Base-by-base conservation (phyloP, 495 filamentous ascomycete species). In the Articulospora tetracladia region DNA sequence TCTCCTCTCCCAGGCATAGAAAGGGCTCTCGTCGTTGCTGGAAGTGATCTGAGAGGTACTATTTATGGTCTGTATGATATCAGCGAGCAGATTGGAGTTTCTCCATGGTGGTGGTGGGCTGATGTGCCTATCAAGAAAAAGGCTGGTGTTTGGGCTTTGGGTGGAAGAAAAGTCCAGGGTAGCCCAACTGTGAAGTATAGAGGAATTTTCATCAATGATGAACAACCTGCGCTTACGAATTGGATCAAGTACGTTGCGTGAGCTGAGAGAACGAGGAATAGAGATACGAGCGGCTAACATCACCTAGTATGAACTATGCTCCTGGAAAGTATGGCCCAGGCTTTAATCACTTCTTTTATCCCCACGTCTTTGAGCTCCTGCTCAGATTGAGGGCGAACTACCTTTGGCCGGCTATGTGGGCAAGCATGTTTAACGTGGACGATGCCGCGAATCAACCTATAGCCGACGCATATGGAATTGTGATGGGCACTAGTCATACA, bases 141-240 rank as follows among this genome's bases (percentile, higher is more conserved):
- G 62, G 68, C 74, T 27, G 74, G 78, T 2, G 79, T 90, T 34
- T 90, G 79, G 61, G 83, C 81, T 3, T 62, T 81, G 12, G 70
- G 76, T 7, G 71, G 67, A 7, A 74, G 69, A 36, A 87, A 84
- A 65, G 70, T 79, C 1, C 86, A 90, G 55, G 79, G 77, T 3
- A 72, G 82, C 17, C 87, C 89, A 22, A 81, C 77, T 1, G 82
- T 92, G 56, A 89, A 88, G 67, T 92, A 89, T 70, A 79, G 89
- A 6, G 89, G 87, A 11, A 83, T 92, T 68, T 92, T 92, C 75
- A 74, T 92, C 66, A 91, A 92, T 68, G 88, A 91, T 58, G 87
- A 92, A 64, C 83, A 86, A 54, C 89, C 88, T 1, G 85, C 83
- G 0, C 67, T 91, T 55, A 86, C 87, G 0, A 84, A 84, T 58